Evolutionary conservation across 1,284 basidiomycete genomes (phyloP), one percentile per base, ranked within the genome.

Genomic region (Pseudozyma thailandica): DNA sequence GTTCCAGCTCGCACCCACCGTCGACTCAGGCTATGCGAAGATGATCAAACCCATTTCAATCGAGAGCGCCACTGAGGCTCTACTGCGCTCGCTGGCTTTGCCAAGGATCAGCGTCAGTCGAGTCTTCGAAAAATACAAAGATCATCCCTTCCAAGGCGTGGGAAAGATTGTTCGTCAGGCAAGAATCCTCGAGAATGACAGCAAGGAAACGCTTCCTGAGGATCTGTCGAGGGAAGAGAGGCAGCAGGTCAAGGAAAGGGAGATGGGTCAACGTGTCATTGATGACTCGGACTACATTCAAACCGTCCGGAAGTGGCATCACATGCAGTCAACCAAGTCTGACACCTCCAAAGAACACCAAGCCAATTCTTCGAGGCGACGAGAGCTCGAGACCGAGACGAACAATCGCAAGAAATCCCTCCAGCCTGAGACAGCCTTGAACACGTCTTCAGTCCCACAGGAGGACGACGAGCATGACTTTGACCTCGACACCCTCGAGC

Each of bases 1-100:
- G 4, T 84, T 83, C 62, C 73, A 76, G 55, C 75, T 84, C 9
- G 82, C 80, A 35, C 78, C 84, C 3, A 79, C 79, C 9, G 83
- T 83, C 31, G 84, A 85, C 51, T 66, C 72, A 1, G 52, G 64
- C 1, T 84, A 84, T 44, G 77, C 84, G 27, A 79, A 79, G 39
- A 45, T 84, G 4, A 69, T 84, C 50, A 78, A 80, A 21, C 82
- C 83, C 4, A 66, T 84, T 10, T 73, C 81, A 6, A 79, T 84
- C 44, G 79, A 79, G n/a, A 79, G 74, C 5, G 74, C 81, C 6
- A 80, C 80, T 16, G 69, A 63, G 16, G 72, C 79, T 7, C 50
- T 85, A 0, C 70, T 82, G 0, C 74, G 77, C 7, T 74, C 80
- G 2, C 70, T 83, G 6, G 66, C 77, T 0, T 61, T 77, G 72